phyloP scores from a whole-genome alignment of 352 stramenopile genomes.

The Globisporangium paddicum region DNA sequence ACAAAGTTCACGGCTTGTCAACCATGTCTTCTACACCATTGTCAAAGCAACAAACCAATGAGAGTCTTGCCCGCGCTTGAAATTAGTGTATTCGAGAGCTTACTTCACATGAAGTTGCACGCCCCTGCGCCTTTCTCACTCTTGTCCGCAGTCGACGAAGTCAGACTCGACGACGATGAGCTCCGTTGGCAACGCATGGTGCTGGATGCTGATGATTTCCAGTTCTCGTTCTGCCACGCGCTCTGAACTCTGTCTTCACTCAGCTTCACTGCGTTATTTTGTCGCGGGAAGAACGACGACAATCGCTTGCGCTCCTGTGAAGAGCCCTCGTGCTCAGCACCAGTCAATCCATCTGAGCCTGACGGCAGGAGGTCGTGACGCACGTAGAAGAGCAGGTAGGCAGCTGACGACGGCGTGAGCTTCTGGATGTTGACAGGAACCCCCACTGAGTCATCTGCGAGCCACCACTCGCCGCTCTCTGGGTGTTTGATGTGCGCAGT shows the following conservation, averaged over 20 bases:
- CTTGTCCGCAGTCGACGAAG: not conserved
- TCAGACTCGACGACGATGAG: not conserved
- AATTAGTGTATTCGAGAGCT: too few relatives aligned
- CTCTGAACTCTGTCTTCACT: not conserved
- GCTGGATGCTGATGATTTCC: not conserved
- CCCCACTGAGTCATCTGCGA: constrained; percentile 89
- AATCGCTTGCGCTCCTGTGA: not conserved
- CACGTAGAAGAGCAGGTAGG: constrained; percentile 75
- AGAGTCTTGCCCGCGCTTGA: too few relatives aligned
- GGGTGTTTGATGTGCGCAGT: constrained; percentile 45
- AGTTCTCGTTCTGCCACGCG: constrained; percentile 6
- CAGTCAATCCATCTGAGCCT: not conserved
- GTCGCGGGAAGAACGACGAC: constrained; percentile 8
- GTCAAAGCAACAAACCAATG: too few relatives aligned
- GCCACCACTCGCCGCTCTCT: constrained; percentile 77
- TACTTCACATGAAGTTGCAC: constrained; percentile 14
- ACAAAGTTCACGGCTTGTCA: not conserved
- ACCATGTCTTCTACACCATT: too few relatives aligned
- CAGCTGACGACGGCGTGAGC: constrained; percentile 36
- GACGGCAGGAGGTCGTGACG: constrained; percentile 31
- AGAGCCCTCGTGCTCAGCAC: not conserved
- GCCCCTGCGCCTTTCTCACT: not conserved
- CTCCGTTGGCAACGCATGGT: not conserved
- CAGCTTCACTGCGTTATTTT: constrained; percentile 3
- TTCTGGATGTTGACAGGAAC: constrained; percentile 16